A percentile compares a stretch with the other conserved stretches of the same genome.
Conservation (phyloP, 305 asterid genomes). For the Stenogyne calaminthoides region DNA sequence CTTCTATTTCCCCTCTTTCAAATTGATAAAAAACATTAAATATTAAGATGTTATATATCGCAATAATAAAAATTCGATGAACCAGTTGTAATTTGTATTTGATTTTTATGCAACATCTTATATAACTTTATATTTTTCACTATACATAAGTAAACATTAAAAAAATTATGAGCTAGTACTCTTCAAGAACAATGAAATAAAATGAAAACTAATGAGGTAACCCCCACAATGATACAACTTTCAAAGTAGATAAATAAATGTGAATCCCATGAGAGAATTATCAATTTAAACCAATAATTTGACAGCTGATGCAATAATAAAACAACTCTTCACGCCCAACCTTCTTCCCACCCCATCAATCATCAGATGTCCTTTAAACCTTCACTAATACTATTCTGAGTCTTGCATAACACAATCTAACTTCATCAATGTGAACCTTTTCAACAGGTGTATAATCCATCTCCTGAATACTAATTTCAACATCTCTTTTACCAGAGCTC, state of each 20-base stretch:
- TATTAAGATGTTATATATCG: too few relatives aligned
- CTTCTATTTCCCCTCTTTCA: too few relatives aligned
- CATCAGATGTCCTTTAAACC: slow-evolving; percentile 53
- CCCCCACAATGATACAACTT: not conserved
- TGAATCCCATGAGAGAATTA: not conserved
- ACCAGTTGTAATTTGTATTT: too few relatives aligned
- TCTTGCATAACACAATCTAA: slow-evolving; percentile 22
- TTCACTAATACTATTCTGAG: slow-evolving; percentile 17
- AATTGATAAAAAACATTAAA: too few relatives aligned
- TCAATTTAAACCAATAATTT: slow-evolving; percentile 48
- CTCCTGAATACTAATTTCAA: slow-evolving; percentile 39
- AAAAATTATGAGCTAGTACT: not conserved
- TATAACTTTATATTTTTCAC: too few relatives aligned
- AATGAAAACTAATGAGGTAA: not conserved
- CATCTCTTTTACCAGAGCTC: slow-evolving; percentile 54
- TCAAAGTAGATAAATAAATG: not conserved
- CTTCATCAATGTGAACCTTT: slow-evolving; percentile 33
- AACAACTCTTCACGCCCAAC: slow-evolving; percentile 52
- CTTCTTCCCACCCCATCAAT: slow-evolving; percentile 69
- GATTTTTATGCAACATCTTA: too few relatives aligned
- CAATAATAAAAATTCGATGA: too few relatives aligned
- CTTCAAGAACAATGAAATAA: not conserved
- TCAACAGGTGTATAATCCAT: slow-evolving; percentile 34
- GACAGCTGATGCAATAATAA: slow-evolving; percentile 60
- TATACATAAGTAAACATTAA: too few relatives aligned